These are phyloP conservation scores for Thymus quinquecostatus DNA, from an alignment of 257 asterid genomes.

Conservation along the genomic window DNA sequence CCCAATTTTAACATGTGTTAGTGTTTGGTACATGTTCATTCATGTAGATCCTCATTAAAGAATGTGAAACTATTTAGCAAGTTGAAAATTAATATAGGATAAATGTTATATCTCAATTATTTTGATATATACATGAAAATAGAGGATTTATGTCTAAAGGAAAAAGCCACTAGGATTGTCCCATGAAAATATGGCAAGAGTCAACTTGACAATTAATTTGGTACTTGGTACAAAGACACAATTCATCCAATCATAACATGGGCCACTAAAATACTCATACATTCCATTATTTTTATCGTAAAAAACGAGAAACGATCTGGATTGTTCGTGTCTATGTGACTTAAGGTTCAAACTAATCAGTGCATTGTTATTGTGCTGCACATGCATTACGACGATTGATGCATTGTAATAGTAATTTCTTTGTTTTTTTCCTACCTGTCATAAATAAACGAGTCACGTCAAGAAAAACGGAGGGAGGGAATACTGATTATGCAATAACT, in stretches of 20 bases:
- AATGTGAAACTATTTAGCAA: not conserved
- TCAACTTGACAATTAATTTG: constrained; percentile 24
- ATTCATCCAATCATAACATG: constrained; percentile 27
- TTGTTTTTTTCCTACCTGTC: too few relatives aligned
- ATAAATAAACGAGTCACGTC: too few relatives aligned
- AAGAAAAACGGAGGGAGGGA: too few relatives aligned
- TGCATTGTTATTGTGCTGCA: too few relatives aligned
- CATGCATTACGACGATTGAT: too few relatives aligned
- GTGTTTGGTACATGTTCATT: not conserved
- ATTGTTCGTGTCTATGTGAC: too few relatives aligned
- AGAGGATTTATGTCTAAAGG: constrained; percentile 3
- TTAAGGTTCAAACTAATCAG: too few relatives aligned
- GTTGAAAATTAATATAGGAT: not conserved
- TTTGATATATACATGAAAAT: not conserved
- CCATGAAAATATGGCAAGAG: constrained; percentile 26
- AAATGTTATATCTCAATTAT: not conserved
- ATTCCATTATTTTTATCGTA: not conserved
- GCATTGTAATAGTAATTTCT: too few relatives aligned
- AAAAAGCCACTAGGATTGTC: constrained; percentile 26
- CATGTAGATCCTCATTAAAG: not conserved
- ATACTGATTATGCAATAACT: too few relatives aligned
- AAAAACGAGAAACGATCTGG: too few relatives aligned
- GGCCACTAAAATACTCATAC: constrained; percentile 22
- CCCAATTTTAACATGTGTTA: not conserved
- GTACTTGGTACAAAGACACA: constrained; percentile 25